phyloP scores from a whole-genome alignment of 768 basidiomycete genomes.

The Stropharia rugosoannulata region DNA sequence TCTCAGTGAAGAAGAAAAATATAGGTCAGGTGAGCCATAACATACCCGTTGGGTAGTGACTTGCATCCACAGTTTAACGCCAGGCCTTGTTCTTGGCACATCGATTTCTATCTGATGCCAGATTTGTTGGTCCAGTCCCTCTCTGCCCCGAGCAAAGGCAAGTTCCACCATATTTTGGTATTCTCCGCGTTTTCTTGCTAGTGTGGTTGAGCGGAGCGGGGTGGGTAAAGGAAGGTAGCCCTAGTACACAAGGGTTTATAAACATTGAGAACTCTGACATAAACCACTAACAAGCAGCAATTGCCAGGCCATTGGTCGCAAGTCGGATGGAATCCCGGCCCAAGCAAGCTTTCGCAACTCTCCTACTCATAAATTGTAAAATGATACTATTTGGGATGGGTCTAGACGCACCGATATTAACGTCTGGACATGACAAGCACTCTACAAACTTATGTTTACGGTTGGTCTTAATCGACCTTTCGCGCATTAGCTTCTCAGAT shows the following conservation, averaged over 20 bases:
- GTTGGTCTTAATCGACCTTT: constrained; percentile 77
- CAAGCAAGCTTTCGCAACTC: constrained; percentile 91
- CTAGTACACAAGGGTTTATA: constrained; percentile 37
- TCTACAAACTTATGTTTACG: constrained; percentile 80
- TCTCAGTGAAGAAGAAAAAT: constrained; percentile 14
- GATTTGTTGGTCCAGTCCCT: constrained; percentile 91
- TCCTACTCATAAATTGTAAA: constrained; percentile 36
- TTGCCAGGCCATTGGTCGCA: constrained; percentile 94
- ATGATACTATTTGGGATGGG: not conserved
- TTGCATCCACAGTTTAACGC: constrained; percentile 90
- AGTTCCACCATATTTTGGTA: constrained; percentile 88
- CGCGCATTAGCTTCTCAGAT: constrained; percentile 64
- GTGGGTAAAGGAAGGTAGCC: constrained; percentile 90
- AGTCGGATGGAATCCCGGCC: constrained; percentile 87
- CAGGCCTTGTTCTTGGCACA: constrained; percentile 92
- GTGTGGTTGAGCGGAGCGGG: constrained; percentile 68
- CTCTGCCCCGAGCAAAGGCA: constrained; percentile 83
- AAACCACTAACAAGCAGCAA: constrained; percentile 72
- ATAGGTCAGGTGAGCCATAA: constrained; percentile 2
- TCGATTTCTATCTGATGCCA: constrained; percentile 99
- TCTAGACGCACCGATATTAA: constrained; percentile 69
- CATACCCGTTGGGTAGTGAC: constrained; percentile 84
- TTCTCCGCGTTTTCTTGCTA: constrained; percentile 90
- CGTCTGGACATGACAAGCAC: constrained; percentile 72
- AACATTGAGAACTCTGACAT: constrained; percentile 4